phyloP scores from a whole-genome alignment of 768 basidiomycete genomes.

The Lactarius vividus region DNA sequence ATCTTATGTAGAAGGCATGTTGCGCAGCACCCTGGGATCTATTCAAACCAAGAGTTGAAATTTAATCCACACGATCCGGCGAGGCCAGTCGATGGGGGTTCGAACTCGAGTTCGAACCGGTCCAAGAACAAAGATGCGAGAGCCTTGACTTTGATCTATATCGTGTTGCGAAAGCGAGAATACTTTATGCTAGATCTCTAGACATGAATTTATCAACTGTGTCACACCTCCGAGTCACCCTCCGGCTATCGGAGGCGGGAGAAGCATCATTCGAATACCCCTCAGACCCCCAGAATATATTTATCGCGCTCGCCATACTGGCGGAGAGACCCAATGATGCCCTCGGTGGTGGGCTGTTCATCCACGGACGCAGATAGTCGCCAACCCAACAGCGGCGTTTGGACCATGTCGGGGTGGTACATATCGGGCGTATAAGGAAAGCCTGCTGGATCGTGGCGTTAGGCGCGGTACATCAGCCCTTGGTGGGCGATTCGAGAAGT shows the following conservation, averaged over 20 bases:
- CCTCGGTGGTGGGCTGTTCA: conserved; percentile 39
- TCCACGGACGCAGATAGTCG: conserved; percentile 56
- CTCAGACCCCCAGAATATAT: conserved; percentile 41
- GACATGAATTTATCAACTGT: not conserved
- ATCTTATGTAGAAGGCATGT: conserved; percentile 9
- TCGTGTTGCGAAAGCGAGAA: not conserved
- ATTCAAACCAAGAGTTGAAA: conserved; percentile 8
- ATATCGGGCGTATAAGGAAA: conserved; percentile 42
- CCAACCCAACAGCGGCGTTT: conserved; percentile 62
- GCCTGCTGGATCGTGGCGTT: conserved; percentile 43
- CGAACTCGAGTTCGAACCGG: conserved; percentile 20
- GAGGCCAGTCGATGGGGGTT: conserved; percentile 3
- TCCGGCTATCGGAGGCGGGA: not conserved
- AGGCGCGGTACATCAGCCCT: conserved; percentile 31
- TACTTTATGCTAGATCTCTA: not conserved
- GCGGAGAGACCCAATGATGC: conserved; percentile 42
- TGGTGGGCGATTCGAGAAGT: not conserved
- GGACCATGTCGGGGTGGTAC: conserved; percentile 49
- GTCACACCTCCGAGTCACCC: not conserved
- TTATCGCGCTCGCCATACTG: conserved; percentile 43
- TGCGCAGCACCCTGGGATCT: conserved; percentile 12
- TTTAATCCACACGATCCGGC: conserved; percentile 11
- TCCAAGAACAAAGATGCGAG: not conserved
- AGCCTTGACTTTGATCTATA: not conserved
- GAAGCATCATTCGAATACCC: not conserved